Conservation (phyloP, 192 early-diverging fungal genomes). For the Phlyctochytrium planicorne region DNA sequence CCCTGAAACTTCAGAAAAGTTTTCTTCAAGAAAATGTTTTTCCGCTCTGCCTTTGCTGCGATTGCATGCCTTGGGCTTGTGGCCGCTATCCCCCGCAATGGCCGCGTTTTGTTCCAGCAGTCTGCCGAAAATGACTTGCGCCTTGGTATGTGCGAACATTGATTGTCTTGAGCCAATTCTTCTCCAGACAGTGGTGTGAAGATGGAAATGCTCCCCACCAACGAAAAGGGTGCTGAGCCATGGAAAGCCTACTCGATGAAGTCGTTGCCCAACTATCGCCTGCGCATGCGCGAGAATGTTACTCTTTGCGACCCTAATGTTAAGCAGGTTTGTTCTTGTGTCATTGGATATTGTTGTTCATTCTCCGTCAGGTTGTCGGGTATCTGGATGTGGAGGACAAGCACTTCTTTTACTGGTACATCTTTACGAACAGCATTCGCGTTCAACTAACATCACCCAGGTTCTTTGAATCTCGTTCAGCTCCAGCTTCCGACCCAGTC, state of each 20-base stretch:
- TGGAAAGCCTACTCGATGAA: not conserved
- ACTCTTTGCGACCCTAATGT: constrained; percentile 82
- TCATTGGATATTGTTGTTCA: constrained; percentile 1
- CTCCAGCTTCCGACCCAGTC: constrained; percentile 72
- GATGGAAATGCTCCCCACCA: too few relatives aligned
- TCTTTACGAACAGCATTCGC: constrained; percentile 6
- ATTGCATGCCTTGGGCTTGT: too few relatives aligned
- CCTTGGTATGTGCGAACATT: too few relatives aligned
- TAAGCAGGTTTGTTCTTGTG: constrained; percentile 66
- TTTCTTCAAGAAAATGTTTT: too few relatives aligned
- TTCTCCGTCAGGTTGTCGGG: constrained; percentile 33
- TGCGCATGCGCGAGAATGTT: constrained; percentile 19
- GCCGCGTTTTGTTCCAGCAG: too few relatives aligned
- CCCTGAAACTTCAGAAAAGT: too few relatives aligned
- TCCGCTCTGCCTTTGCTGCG: too few relatives aligned
- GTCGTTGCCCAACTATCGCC: not conserved
- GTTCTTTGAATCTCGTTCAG: constrained; percentile 92
- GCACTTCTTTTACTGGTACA: constrained; percentile 35
- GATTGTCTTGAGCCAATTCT: too few relatives aligned
- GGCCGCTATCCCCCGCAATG: too few relatives aligned
- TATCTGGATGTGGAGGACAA: constrained; percentile 52
- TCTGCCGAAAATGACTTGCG: too few relatives aligned
- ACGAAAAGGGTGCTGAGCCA: not conserved
- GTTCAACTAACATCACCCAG: too few relatives aligned
- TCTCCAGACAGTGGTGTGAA: too few relatives aligned